Percentiles rank a stretch among this genome's conserved stretches.
These are phyloP conservation scores for Stagonosporopsis chrysanthemi DNA, from an alignment of 2,329 filamentous ascomycete species.

Conservation along the genomic window DNA sequence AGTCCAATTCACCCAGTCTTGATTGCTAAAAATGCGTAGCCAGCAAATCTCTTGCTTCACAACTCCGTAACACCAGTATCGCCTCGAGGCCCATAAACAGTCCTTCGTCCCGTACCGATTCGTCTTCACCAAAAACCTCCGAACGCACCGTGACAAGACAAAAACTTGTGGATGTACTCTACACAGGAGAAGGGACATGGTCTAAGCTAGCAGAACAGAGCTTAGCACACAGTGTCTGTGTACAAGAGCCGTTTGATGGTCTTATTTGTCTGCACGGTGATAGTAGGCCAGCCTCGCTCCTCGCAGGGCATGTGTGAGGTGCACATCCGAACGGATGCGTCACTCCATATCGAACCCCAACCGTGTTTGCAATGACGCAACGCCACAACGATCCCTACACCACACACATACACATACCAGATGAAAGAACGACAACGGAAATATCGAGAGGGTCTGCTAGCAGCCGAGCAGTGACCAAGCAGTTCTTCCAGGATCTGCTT, in stretches of 20 bases:
- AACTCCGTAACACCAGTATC: background rate
- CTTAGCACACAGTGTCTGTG: background rate
- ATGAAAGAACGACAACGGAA: background rate
- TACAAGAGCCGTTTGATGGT: background rate
- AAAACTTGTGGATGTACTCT: too few relatives aligned
- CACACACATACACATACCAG: too few relatives aligned
- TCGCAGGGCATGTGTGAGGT: background rate
- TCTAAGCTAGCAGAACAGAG: too few relatives aligned
- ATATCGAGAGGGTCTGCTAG: background rate
- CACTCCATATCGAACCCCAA: background rate
- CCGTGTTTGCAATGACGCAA: background rate
- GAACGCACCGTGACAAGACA: background rate
- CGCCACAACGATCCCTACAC: background rate
- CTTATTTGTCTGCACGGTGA: background rate
- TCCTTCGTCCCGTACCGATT: background rate
- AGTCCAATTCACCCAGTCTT: background rate
- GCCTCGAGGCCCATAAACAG: background rate
- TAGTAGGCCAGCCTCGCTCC: background rate
- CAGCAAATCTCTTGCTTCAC: background rate
- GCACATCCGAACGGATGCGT: background rate
- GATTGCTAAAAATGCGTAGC: background rate
- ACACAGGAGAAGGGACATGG: too few relatives aligned
- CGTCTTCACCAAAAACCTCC: background rate
- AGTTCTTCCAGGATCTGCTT: constrained; percentile 13
- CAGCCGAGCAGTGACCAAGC: constrained; percentile 7